These are phyloP conservation scores for Canna indica DNA, from an alignment of 176 grass and related monocot species.

Conservation along the genomic window DNA sequence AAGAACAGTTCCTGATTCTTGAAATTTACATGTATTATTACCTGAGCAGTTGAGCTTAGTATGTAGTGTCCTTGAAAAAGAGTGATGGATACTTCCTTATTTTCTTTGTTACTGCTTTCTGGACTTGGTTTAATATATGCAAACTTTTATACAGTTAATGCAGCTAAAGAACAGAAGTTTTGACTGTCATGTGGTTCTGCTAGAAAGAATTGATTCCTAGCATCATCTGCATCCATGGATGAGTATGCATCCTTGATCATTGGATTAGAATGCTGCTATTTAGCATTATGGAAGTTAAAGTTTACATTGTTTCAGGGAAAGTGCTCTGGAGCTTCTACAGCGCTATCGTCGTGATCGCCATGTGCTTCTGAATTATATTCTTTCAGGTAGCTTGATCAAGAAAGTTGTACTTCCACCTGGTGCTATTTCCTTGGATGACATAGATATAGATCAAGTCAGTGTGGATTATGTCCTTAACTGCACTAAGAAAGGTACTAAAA, in stretches of 20 bases:
- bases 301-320: slow-evolving; percentile 44
- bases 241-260: slow-evolving; percentile 1
- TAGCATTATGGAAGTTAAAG: neutral
- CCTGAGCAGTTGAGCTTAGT: neutral
- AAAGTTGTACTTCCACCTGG: slow-evolving; percentile 98
- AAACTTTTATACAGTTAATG: neutral
- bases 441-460: slow-evolving; percentile 94
- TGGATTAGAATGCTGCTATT: neutral
- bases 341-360: slow-evolving; percentile 79
- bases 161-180: neutral
- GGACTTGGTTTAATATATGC: neutral
- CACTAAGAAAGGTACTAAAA: slow-evolving; percentile 68
- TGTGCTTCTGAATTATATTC: slow-evolving; percentile 83
- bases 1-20: neutral
- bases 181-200: neutral
- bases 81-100: neutral
- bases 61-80: neutral
- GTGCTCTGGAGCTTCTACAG: slow-evolving; percentile 65
- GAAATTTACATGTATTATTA: neutral
- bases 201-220: neutral
- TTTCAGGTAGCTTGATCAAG: slow-evolving; percentile 91
- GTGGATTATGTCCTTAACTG: slow-evolving; percentile 92
- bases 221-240: slow-evolving; percentile 1
- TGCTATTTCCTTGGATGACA: slow-evolving; percentile 77
- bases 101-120: neutral